phyloP scores from a whole-genome alignment of 768 basidiomycete species.

The Multifurca ochricompacta region DNA sequence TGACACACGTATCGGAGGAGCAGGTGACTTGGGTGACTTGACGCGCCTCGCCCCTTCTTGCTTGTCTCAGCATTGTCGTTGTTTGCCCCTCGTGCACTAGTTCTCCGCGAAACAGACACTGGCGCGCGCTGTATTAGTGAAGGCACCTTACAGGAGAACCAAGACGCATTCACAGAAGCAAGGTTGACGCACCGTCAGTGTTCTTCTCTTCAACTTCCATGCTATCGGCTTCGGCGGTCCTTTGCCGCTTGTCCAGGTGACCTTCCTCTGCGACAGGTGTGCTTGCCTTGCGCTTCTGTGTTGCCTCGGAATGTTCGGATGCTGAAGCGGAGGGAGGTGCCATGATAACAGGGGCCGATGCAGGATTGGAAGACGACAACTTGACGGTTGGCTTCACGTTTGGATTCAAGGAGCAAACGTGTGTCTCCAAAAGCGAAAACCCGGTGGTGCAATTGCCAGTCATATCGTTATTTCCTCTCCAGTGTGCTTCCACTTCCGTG shows the following conservation, averaged over 20 bases:
- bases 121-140: background rate
- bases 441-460: slow-evolving; percentile 57
- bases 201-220: slow-evolving; percentile 22
- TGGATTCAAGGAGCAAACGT: slow-evolving; percentile 56
- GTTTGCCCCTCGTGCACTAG: background rate
- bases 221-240: slow-evolving; percentile 44
- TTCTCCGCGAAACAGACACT: slow-evolving; percentile 1
- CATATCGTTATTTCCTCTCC: slow-evolving; percentile 50
- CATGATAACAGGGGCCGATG: background rate
- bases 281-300: slow-evolving; percentile 20
- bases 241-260: slow-evolving; percentile 58
- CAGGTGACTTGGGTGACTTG: slow-evolving; percentile 16
- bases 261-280: slow-evolving; percentile 31
- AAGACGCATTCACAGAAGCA: background rate
- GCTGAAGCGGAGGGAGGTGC: background rate
- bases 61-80: background rate
- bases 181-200: slow-evolving; percentile 30
- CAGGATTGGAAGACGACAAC: slow-evolving; percentile 4
- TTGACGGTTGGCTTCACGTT: slow-evolving; percentile 24
- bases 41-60: slow-evolving; percentile 6
- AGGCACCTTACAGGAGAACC: slow-evolving; percentile 31
- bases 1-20: background rate
- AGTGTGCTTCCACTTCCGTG: slow-evolving; percentile 77
- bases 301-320: slow-evolving; percentile 2
- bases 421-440: slow-evolving; percentile 70